Conservation (phyloP, 2,329 filamentous ascomycete genomes). For the Acephala macrosclerotiorum region DNA sequence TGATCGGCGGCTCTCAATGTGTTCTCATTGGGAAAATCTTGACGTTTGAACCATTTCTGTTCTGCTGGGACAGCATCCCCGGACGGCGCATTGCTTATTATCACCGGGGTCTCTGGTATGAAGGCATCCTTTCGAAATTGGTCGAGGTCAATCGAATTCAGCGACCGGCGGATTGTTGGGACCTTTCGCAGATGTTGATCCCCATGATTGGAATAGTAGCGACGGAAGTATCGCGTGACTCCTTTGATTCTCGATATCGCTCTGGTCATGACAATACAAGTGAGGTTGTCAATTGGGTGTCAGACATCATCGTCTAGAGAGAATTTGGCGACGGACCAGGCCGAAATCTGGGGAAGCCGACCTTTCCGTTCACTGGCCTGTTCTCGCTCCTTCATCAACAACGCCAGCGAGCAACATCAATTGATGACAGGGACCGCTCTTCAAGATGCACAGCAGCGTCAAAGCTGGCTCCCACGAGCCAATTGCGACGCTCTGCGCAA, state of each 20-base stretch:
- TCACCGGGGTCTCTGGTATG: conserved; percentile 56
- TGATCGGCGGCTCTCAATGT: not conserved
- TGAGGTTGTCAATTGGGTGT: not conserved
- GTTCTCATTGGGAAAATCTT: not conserved
- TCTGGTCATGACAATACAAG: conserved; percentile 11
- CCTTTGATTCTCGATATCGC: not conserved
- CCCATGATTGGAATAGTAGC: conserved; percentile 17
- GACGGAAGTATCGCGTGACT: conserved; percentile 1
- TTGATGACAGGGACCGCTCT: not conserved
- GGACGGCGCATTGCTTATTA: conserved; percentile 53
- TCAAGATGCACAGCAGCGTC: not conserved
- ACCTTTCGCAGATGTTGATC: conserved; percentile 22
- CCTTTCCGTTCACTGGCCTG: no score
- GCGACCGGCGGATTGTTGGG: conserved; percentile 23
- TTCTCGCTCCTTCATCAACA: not conserved
- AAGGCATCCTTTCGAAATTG: conserved; percentile 63
- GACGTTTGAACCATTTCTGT: conserved; percentile 63
- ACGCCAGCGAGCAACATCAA: not conserved
- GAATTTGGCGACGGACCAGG: not conserved
- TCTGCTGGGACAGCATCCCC: conserved; percentile 56
- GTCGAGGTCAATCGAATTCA: conserved; percentile 44
- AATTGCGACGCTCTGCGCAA: not conserved
- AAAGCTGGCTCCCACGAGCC: not conserved
- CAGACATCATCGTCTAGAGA: not conserved
- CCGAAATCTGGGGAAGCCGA: not conserved